Evolutionary conservation across 371 early-diverging fungal species (phyloP), one percentile per base, ranked within the genome.

Genomic region (Mortierella sp.): DNA sequence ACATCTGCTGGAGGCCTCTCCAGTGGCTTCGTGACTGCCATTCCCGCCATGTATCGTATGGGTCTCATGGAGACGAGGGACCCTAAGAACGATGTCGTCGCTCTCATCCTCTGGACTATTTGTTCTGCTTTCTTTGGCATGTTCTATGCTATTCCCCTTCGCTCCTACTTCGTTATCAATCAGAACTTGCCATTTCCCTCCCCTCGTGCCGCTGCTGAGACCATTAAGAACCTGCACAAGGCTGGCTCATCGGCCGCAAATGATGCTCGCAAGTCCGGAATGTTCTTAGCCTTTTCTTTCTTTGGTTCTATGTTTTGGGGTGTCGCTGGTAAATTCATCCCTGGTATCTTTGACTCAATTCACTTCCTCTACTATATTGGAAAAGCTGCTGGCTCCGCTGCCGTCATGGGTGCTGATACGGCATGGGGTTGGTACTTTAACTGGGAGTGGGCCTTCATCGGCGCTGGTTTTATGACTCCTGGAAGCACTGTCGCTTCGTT

Each of bases 91-190:
- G 91, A 90, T 72, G 83, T 87, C 43, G 88, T 83, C 47, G 82
- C 88, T 24, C 84, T 91, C 24, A 63, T 86, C 3, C 77, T 89
- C 24, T 92, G 91, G 87, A 87, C 92, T 9, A 84, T 86, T 55
- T 85, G 86, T 62, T 85, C 90, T 41, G 90, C 92, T n/a, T 91
- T 90, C 86, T 92, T 90, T 48, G 94, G 94, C 69, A 80, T 93
- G 40, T 94, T 92, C 85, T 94, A 92, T 71, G 92, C 92, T 61
- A 86, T 94, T 41, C 94, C 94, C 50, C 90, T 94, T 38, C 91
- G 94, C 60, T 55, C 83, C 11, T 90, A 92, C 76, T 94, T 92
- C 70, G 88, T 93, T 64, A 86, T 93, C 77, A 90, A 92, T 69
- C 90, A 90, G 71, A 85, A 93, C 63, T 77, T 93, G 65, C 85